These are phyloP conservation scores for Stagonosporopsis tanaceti DNA, from an alignment of 2,329 filamentous ascomycete genomes.

Conservation along the genomic window DNA sequence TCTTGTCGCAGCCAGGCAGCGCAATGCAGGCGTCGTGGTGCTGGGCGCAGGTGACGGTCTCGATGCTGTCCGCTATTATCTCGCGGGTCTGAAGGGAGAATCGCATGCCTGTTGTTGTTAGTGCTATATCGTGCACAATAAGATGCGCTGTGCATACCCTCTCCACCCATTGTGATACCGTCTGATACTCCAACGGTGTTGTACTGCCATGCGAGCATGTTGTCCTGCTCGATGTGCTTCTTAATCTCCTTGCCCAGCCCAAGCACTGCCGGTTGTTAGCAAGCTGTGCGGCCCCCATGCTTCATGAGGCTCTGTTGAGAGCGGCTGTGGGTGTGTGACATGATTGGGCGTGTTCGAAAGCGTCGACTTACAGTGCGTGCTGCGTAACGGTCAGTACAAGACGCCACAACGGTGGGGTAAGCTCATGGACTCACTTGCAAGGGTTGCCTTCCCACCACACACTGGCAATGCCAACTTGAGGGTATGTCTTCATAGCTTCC, in stretches of 20 bases:
- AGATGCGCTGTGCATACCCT: conserved; percentile 63
- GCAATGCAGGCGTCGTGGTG: conserved; percentile 93
- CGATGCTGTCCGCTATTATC: conserved; percentile 92
- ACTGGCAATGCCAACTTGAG: conserved; percentile 88
- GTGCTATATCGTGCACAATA: not conserved
- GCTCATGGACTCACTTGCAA: conserved; percentile 80
- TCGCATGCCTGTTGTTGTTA: conserved; percentile 74
- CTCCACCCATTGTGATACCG: conserved; percentile 93
- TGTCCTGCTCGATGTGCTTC: conserved; percentile 77
- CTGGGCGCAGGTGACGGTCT: conserved; percentile 91
- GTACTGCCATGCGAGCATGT: conserved; percentile 94
- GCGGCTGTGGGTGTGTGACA: not conserved
- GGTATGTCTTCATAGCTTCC: conserved; percentile 86
- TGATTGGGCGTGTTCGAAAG: conserved; percentile 4
- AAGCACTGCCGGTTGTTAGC: conserved; percentile 64
- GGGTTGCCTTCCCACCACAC: conserved; percentile 99
- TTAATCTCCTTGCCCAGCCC: conserved; percentile 91
- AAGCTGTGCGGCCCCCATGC: conserved; percentile 19
- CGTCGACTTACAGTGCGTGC: conserved; percentile 58
- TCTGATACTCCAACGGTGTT: conserved; percentile 91
- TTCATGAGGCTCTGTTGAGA: conserved; percentile 19
- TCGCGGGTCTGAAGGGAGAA: conserved; percentile 91
- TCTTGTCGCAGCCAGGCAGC: conserved; percentile 95
- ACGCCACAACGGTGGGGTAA: conserved; percentile 20
- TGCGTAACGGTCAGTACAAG: conserved; percentile 42